Evolutionary conservation across 306 rosid genomes (phyloP).

Genomic region (Cucurbita argyrosperma): DNA sequence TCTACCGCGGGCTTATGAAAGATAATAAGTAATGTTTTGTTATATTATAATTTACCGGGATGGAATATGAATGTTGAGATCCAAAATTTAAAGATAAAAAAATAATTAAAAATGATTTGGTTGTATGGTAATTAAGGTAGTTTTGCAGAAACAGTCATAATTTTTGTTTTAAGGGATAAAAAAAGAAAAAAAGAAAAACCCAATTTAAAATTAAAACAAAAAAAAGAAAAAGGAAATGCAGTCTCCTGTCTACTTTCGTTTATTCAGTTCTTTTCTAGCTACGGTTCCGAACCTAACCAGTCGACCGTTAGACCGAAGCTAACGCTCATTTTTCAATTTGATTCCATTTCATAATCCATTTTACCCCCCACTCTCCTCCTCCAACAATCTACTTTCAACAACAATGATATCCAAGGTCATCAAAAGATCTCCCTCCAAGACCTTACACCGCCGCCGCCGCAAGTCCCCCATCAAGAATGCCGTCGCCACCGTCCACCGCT

Average conservation of each 20-base stretch:
- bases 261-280: constrained; percentile 13
- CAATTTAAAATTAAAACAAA: background rate
- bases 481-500: constrained; percentile 32
- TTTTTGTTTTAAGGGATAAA: background rate
- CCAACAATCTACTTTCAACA: background rate
- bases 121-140: background rate
- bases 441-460: constrained; percentile 42
- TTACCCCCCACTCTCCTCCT: background rate
- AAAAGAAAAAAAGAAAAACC: background rate
- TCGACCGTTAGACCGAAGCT: constrained; percentile 76
- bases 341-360: too few relatives aligned
- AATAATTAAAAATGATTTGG: background rate
- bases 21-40: too few relatives aligned
- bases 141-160: background rate
- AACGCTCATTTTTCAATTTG: constrained; percentile 18
- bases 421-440: constrained; percentile 38
- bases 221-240: background rate
- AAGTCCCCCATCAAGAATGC: constrained; percentile 41
- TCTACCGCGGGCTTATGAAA: too few relatives aligned
- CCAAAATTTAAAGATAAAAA: background rate
- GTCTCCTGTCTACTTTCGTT: background rate
- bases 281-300: constrained; percentile 41
- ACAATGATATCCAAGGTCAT: constrained; percentile 49
- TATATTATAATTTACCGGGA: too few relatives aligned
- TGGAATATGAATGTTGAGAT: too few relatives aligned